Evolutionary conservation across 768 basidiomycete species (phyloP).

Genomic region (Phlebiopsis flavidoalba): DNA sequence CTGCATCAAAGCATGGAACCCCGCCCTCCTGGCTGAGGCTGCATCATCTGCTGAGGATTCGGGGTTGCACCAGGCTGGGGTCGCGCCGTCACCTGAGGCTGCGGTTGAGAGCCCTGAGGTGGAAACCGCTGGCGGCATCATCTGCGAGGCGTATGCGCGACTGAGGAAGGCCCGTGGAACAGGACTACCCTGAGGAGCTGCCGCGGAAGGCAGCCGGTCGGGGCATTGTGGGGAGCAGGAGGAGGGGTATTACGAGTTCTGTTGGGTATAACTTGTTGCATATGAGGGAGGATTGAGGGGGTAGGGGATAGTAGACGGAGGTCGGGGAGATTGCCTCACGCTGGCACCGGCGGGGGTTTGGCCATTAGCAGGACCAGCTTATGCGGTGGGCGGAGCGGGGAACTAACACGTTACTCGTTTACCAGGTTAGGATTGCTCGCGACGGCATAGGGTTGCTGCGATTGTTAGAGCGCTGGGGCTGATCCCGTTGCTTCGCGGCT

Average conservation of each 20-base stretch:
- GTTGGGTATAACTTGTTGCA: constrained; percentile 11
- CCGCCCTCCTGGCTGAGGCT: not conserved
- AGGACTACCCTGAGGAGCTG: not conserved
- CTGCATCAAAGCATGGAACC: not conserved
- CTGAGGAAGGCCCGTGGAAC: constrained; percentile 1
- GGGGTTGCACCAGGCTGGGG: not conserved
- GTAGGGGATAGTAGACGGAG: constrained; percentile 14
- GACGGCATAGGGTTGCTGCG: not conserved
- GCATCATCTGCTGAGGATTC: not conserved
- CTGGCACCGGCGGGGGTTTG: not conserved
- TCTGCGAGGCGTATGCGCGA: not conserved
- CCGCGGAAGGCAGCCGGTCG: constrained; percentile 11
- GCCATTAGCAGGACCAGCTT: not conserved
- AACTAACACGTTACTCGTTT: not conserved
- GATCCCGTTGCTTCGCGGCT: not conserved
- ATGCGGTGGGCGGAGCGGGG: constrained; percentile 8
- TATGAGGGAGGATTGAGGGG: constrained; percentile 20
- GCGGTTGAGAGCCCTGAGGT: not conserved
- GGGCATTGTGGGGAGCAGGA: constrained; percentile 11
- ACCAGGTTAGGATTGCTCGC: constrained; percentile 1
- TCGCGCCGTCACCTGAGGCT: not conserved
- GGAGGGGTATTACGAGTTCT: constrained; percentile 12
- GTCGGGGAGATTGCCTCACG: constrained; percentile 11
- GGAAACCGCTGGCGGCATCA: not conserved
- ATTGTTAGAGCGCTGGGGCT: not conserved